phyloP scores from a whole-genome alignment of 106 monocot species.

The Phalaenopsis equestris region DNA sequence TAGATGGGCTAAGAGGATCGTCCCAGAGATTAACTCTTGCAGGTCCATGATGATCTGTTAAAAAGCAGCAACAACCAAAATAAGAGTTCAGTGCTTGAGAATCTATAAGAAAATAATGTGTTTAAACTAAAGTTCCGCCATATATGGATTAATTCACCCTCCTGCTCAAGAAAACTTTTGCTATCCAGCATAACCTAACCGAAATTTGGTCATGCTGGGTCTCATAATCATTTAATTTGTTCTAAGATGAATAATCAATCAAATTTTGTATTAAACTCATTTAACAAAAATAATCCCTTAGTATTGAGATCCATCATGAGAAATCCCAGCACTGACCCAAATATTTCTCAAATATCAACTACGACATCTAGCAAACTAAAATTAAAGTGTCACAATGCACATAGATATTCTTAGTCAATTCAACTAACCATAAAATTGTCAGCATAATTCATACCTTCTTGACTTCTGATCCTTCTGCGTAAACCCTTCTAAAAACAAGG shows the following conservation, averaged over 20 bases:
- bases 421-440: neutral
- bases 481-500: neutral
- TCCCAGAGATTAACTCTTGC: constrained; percentile 62
- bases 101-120: neutral
- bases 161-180: no score
- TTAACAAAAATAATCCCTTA: no score
- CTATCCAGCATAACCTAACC: no score
- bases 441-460: neutral
- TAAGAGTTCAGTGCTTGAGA: neutral
- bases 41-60: constrained; percentile 73
- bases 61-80: neutral
- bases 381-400: neutral
- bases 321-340: neutral
- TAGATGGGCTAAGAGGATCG: constrained; percentile 75
- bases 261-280: no score
- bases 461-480: neutral
- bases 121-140: neutral
- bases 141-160: neutral
- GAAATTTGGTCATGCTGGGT: no score
- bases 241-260: neutral
- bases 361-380: neutral
- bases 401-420: neutral
- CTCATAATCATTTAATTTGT: neutral
- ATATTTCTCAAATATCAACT: neutral
- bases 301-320: no score